Evolutionary conservation across 495 filamentous ascomycete species (phyloP).

Genomic region (Cercophora sp.): DNA sequence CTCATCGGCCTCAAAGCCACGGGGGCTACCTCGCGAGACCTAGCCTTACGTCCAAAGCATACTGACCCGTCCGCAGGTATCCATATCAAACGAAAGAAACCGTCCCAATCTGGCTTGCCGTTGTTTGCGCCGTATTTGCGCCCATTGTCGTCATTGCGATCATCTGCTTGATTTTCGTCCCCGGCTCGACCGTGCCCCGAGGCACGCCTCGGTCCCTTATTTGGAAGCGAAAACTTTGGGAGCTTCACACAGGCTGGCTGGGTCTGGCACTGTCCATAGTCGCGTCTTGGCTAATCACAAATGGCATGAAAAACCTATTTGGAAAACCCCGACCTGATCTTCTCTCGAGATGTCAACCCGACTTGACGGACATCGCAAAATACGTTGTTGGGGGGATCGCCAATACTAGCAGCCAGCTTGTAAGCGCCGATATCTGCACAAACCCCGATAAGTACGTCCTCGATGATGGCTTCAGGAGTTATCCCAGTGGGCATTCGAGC

Average conservation of each 20-base stretch:
- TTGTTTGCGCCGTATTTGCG: constrained; percentile 51
- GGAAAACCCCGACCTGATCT: constrained; percentile 84
- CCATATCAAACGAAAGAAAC: constrained; percentile 73
- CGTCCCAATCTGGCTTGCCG: constrained; percentile 56
- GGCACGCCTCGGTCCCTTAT: constrained; percentile 61
- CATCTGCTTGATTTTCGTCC: constrained; percentile 66
- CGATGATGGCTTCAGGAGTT: constrained; percentile 83
- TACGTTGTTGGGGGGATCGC: constrained; percentile 39
- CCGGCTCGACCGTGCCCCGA: constrained; percentile 59
- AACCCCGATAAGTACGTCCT: constrained; percentile 60
- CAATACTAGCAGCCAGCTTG: constrained; percentile 44
- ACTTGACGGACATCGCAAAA: constrained; percentile 37
- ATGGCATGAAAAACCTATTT: constrained; percentile 79
- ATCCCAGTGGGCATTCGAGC: constrained; percentile 65
- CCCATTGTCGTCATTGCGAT: constrained; percentile 65
- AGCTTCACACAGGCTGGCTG: constrained; percentile 75
- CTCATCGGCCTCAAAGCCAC: not conserved
- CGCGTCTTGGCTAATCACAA: constrained; percentile 71
- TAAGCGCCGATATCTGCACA: constrained; percentile 65
- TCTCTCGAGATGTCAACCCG: constrained; percentile 64
- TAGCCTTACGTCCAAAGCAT: not conserved
- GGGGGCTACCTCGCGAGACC: not conserved
- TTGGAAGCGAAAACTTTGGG: constrained; percentile 75
- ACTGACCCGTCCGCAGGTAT: constrained; percentile 41
- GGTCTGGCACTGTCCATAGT: constrained; percentile 66